phyloP scores from a whole-genome alignment of 2,329 filamentous ascomycete species.

The Westerdykella aurantiaca region DNA sequence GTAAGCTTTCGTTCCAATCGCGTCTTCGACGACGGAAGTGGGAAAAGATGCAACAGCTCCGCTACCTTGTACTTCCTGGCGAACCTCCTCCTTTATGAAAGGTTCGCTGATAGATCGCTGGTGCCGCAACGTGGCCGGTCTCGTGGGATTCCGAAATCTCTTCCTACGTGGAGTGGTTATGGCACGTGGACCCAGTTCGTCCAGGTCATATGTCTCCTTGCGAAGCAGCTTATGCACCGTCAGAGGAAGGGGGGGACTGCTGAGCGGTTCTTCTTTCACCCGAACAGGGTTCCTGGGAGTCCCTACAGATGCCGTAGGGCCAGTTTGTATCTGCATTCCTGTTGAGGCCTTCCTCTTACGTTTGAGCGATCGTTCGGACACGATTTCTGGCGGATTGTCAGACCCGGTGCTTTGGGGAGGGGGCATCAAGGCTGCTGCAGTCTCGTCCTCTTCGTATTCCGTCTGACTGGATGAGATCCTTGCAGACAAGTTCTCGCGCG shows the following conservation, averaged over 20 bases:
- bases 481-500: not conserved
- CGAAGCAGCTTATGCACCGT: conserved; percentile 17
- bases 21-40: not conserved
- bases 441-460: conserved; percentile 29
- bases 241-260: conserved; percentile 26
- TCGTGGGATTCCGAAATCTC: conserved; percentile 6
- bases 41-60: not conserved
- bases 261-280: conserved; percentile 38
- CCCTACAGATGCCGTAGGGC: conserved; percentile 15
- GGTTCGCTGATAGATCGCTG: conserved; percentile 28
- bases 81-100: conserved; percentile 11
- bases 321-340: not conserved
- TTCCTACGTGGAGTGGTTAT: conserved; percentile 27
- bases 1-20: conserved; percentile 2
- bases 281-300: conserved; percentile 28
- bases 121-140: conserved; percentile 13
- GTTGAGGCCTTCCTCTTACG: conserved; percentile 32
- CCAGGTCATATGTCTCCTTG: conserved; percentile 43
- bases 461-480: conserved; percentile 41
- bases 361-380: conserved; percentile 41
- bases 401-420: conserved; percentile 15
- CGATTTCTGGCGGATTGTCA: conserved; percentile 40
- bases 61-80: not conserved
- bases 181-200: conserved; percentile 29
- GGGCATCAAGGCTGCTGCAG: conserved; percentile 2